Evolutionary conservation across 106 monocot genomes (phyloP), one percentile per base, ranked within the genome.

Genomic region (Acorus gramineus): DNA sequence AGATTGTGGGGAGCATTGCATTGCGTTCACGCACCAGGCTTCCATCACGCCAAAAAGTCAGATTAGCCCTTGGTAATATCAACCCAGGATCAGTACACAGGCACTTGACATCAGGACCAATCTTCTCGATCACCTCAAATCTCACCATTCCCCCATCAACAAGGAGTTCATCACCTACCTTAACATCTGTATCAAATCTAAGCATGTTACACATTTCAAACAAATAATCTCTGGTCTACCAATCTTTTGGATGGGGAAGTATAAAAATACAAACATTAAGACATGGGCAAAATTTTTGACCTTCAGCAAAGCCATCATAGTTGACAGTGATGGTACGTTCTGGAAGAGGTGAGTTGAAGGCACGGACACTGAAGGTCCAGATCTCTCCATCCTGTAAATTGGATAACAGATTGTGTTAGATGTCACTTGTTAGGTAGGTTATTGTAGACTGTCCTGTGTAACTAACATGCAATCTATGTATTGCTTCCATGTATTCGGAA

Each of bases 71-170:
- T 50, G 87, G 87, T 61, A 88, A 69, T 45, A 88, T 47, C 58
- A 88, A 58, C 28, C 87, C 85, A 60, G 89, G 85, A 63, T 89
- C 89, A 53, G 82, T 89, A 64, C 89, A 98, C 46, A 60, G 71
- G 52, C 96, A 98, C 70, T 85, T 98, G 4, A 98, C 96, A 75
- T 98, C 96, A 53, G 96, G 96, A 2, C 96, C 96, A 73, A 91
- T 54, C 73, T 98, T 98, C 77, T 91, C 91, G 71, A 92, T 81
- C 79, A 98, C 96, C 50, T 98, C 91, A 76, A 98, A 98, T 52
- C 87, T 76, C 57, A 92, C 91, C 96, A 98, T 98, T 77, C 96
- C 96, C 66, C 96, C 96, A 79, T 98, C 96, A 61, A 98, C 91
- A 55, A 98, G 83, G 56, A 98, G 91, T 60, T 98, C 96, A 79